Evolutionary conservation across 257 asterid genomes (phyloP).

Genomic region (Jacaranda mimosifolia): DNA sequence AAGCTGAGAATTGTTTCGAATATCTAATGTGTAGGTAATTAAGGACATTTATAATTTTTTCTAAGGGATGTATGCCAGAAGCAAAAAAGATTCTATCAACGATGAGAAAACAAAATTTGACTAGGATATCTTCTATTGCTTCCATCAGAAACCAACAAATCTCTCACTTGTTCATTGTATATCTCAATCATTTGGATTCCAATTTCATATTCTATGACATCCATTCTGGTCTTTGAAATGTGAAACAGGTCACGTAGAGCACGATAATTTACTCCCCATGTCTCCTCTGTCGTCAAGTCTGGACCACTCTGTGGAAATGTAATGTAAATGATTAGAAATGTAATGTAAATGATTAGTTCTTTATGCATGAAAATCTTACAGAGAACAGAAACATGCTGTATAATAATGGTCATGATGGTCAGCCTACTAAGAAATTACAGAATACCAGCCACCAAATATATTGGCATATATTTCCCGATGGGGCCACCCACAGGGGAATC

Average conservation of each 20-base stretch:
- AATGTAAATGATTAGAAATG: constrained; percentile 26
- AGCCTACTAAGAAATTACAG: background rate
- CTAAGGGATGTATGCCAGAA: constrained; percentile 2
- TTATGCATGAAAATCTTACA: constrained; percentile 19
- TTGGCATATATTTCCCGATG: background rate
- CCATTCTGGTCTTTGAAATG: constrained; percentile 66
- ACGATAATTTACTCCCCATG: constrained; percentile 96
- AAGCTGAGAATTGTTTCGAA: constrained; percentile 87
- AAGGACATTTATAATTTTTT: constrained; percentile 48
- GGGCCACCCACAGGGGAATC: background rate
- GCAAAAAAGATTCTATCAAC: background rate
- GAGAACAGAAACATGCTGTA: background rate
- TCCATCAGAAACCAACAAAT: constrained; percentile 82
- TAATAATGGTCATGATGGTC: background rate
- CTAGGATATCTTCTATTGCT: constrained; percentile 86
- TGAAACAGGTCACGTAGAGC: constrained; percentile 81
- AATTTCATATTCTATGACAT: constrained; percentile 75
- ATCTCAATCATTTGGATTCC: constrained; percentile 96
- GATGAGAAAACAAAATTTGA: constrained; percentile 6
- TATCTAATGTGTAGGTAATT: constrained; percentile 72
- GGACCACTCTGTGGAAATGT: constrained; percentile 82
- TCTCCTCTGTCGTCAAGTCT: constrained; percentile 78
- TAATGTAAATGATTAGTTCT: constrained; percentile 12
- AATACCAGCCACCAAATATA: constrained; percentile 7
- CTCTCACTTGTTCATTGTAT: constrained; percentile 97